A percentile compares a stretch with the other conserved stretches of the same genome.
Conservation (phyloP, 139 green algal species). For the Spirogloea muscicola region DNA sequence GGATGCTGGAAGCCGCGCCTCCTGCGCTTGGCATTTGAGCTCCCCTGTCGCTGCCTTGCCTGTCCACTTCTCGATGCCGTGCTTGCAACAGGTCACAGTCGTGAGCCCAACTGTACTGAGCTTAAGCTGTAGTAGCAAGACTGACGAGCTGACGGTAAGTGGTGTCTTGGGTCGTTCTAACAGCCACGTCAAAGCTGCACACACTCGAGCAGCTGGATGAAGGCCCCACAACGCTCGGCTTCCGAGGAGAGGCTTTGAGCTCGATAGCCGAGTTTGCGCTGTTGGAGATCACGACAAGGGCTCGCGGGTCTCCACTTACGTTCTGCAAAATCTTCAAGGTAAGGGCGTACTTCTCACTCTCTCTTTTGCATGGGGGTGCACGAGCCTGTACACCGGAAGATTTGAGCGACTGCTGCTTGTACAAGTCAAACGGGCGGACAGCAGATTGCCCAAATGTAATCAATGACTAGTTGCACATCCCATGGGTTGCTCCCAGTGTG, state of each 20-base stretch:
- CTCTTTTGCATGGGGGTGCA: not conserved
- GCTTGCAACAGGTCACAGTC: too few relatives aligned
- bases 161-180: not conserved
- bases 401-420: too few relatives aligned
- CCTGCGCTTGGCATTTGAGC: not conserved
- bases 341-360: not conserved
- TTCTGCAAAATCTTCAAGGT: conserved; percentile 33
- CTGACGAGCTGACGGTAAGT: not conserved
- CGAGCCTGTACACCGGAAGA: not conserved
- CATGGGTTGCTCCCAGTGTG: too few relatives aligned
- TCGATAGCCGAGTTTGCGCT: conserved; percentile 2
- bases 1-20: not conserved
- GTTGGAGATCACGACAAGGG: conserved; percentile 11
- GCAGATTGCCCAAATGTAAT: too few relatives aligned
- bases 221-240: conserved; percentile 11
- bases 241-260: conserved; percentile 19
- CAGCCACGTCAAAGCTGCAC: conserved; percentile 27
- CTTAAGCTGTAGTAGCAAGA: too few relatives aligned
- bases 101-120: too few relatives aligned
- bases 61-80: too few relatives aligned
- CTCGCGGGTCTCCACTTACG: not conserved
- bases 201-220: not conserved
- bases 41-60: too few relatives aligned
- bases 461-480: too few relatives aligned
- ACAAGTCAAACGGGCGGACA: too few relatives aligned